Base-by-base conservation (phyloP, 257 asterid species). In the Lycium ferocissimum region DNA sequence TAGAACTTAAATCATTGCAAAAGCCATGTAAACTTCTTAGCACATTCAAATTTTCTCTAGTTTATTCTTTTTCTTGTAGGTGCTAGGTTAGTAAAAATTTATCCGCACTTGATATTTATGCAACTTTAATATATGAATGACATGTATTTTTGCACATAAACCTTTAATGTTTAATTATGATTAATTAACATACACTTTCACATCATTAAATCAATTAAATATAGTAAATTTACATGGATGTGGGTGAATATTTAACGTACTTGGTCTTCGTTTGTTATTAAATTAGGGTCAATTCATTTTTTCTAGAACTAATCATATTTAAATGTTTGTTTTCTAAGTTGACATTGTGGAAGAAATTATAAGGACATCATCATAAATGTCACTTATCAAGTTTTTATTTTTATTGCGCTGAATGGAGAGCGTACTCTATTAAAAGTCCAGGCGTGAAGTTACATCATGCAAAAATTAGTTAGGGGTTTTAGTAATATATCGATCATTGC, bases 341-440 rank as follows among this genome's bases (percentile, higher is more conserved):
- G 63, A 76, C 82, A 76, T 76, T 8, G 47, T 49, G 15, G 63
- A 0, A 3, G 40, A 26, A 22, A 51, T 26, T 51, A 22, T 18
- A 17, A 51, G 26, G 82, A 51, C 82, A 51, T 76, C 13, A 53
- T 76, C 65, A 51, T 76, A 76, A 76, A 76, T 51, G 47, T 51
- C 47, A 51, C 43, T 76, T 14, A 76, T 7, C 63, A 76, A 13
- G 6, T 40, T 51, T 3, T 76, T 76, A 26, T 14, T 26, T 26
- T 75, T 45, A 13, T 75, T 47, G 18, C 20, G n/a, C 22, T 49
- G 14, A 49, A 75, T 75, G 45, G 14, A 51, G 8, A 47, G 22
- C 35, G 3, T 51, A 73, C 81, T 49, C 81, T 49, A 7, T 26
- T 47, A 75, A 75, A 75, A 75, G 45, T 49, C 61, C 45, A 75